Evolutionary conservation across 257 asterid species (phyloP), one percentile per base, ranked within the genome.

Genomic region (Solanum neorickii): DNA sequence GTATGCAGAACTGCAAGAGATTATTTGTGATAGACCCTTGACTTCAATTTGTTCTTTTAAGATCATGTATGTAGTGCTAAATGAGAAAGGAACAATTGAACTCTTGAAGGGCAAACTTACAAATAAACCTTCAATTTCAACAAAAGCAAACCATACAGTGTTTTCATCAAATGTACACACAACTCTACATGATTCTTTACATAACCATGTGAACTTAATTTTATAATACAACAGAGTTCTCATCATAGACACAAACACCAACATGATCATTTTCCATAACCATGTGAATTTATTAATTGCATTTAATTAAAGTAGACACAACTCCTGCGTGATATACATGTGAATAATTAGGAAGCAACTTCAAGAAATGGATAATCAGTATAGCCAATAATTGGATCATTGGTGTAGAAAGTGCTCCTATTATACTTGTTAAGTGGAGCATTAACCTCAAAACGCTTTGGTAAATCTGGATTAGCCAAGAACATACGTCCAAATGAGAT

Each of bases 381-480:
- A 78, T 92, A 94, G 14, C 99, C 98, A 27, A 92, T 87, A n/a
- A 92, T 91, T 12, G 98, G 97, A 93, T 96, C 95, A 0, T 90
- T 72, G 2, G 87, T 90, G 44, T 94, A 96, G 88, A 96, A 96
- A 9, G 97, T 93, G 87, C 88, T 89, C 89, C 97, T 56, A 5
- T 89, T 87, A 13, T 94, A 94, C 93, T 87, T 91, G 65, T 87
- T 93, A 25, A 96, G 90, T 35, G 93, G 92, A 0, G 94, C 95
- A 70, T 91, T 91, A 76, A 94, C 59, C 86, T 91, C 92, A 14
- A 84, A 92, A 52, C 97, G 88, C 84, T 46, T 83, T 0, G 94
- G 94, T 44, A 94, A 91, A 87, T 94, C 98, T 0, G 98, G 98
- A 73, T 96, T 96, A 0, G 98, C 94, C 91, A 96, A 89, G 89